These are phyloP conservation scores for Alisma plantagoaquatica DNA, from an alignment of 106 monocot genomes.

Conservation along the genomic window DNA sequence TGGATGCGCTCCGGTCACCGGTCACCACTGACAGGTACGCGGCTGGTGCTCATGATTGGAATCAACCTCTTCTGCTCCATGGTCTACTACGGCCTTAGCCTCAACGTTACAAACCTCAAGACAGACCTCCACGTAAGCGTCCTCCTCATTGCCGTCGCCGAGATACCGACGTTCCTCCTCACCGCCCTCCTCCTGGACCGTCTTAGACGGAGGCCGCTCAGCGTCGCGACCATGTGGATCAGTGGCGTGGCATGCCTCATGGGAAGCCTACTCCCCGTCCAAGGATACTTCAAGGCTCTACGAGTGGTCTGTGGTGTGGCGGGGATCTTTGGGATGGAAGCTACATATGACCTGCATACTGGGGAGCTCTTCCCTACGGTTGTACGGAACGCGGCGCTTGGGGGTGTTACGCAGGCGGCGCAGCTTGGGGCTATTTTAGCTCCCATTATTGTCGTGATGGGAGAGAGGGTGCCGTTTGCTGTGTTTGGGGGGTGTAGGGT, in stretches of 20 bases:
- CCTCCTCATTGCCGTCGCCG: neutral
- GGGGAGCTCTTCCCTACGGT: constrained; percentile 10
- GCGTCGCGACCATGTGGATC: constrained; percentile 1
- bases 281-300: neutral
- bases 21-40: neutral
- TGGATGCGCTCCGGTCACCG: neutral
- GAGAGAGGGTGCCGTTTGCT: constrained; percentile 1
- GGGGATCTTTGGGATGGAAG: constrained; percentile 3
- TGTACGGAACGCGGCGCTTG: constrained; percentile 24
- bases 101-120: constrained; percentile 7
- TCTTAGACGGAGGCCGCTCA: neutral
- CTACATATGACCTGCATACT: neutral
- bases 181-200: neutral
- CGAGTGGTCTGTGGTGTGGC: constrained; percentile 2
- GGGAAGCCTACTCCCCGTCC: neutral
- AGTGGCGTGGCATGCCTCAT: neutral
- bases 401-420: constrained; percentile 20
- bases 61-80: neutral
- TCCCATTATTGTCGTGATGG: constrained; percentile 15
- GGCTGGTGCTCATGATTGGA: neutral
- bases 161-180: neutral
- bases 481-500: constrained; percentile 13
- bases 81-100: constrained; percentile 8
- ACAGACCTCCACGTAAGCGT: neutral
- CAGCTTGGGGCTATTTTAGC: constrained; percentile 22